phyloP scores from a whole-genome alignment of 352 stramenopile species.

The Pythium insidiosum region DNA sequence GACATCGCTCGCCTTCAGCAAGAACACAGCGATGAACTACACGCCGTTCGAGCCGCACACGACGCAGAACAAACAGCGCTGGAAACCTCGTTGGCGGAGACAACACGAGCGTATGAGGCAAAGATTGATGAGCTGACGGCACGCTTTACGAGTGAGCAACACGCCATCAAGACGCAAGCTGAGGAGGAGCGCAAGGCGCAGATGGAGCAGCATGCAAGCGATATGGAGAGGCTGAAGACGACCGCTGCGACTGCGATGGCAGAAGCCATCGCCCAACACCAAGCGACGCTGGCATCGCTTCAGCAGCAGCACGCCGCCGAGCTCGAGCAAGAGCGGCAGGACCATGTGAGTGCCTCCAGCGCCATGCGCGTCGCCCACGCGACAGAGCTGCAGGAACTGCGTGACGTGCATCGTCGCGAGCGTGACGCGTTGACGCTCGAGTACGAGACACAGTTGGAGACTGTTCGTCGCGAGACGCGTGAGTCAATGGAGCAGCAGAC shows the following conservation, averaged over 20 bases:
- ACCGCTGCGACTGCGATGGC: background rate
- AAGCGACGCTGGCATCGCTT: background rate
- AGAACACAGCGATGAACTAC: constrained; percentile 15
- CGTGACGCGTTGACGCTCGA: constrained; percentile 15
- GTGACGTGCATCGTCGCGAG: constrained; percentile 12
- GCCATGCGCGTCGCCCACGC: too few species aligned
- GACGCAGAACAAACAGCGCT: constrained; percentile 1
- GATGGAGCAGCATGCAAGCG: background rate
- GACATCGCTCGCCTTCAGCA: constrained; percentile 12
- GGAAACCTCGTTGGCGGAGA: background rate
- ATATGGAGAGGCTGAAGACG: background rate
- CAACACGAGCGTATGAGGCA: background rate
- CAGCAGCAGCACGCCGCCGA: constrained; percentile 14
- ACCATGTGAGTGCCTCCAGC: too few species aligned
- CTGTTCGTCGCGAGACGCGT: constrained; percentile 19
- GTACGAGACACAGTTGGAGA: constrained; percentile 45
- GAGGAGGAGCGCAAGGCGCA: background rate
- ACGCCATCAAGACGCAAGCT: background rate
- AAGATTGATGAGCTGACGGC: constrained; percentile 6
- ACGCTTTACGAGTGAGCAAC: background rate
- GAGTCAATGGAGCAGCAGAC: constrained; percentile 25
- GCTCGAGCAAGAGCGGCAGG: constrained; percentile 7
- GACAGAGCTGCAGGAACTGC: constrained; percentile 1
- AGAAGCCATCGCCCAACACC: background rate
- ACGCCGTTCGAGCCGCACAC: constrained; percentile 5